Conservation (phyloP, 2,329 filamentous ascomycete species). For the Pseudocercospora pini-densiflorae region DNA sequence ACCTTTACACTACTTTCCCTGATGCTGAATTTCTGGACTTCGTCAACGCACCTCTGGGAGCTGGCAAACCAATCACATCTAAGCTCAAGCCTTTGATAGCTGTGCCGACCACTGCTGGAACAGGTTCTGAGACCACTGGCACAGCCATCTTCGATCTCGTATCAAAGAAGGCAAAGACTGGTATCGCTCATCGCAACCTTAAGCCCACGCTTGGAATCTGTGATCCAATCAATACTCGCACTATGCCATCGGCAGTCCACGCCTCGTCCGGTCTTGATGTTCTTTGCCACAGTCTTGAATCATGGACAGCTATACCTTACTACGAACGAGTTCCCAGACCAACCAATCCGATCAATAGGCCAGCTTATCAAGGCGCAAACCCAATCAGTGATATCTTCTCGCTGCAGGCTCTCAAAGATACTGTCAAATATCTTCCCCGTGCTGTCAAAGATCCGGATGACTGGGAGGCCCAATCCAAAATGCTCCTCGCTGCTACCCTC, state of each 20-base stretch:
- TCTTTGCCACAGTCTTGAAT: conserved; percentile 92
- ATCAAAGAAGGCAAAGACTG: conserved; percentile 88
- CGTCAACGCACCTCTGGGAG: conserved; percentile 92
- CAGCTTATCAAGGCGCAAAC: conserved; percentile 96
- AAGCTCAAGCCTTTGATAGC: conserved; percentile 77
- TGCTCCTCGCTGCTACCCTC: conserved; percentile 92
- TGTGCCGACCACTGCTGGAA: conserved; percentile 83
- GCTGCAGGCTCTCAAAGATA: conserved; percentile 78
- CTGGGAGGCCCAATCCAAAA: conserved; percentile 88
- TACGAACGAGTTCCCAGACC: conserved; percentile 83
- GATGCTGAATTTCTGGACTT: conserved; percentile 97
- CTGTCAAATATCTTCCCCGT: conserved; percentile 89
- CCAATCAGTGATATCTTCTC: conserved; percentile 98
- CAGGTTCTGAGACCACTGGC: conserved; percentile 91
- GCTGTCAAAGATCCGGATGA: conserved; percentile 88
- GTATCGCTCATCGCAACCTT: conserved; percentile 90
- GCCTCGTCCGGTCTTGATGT: conserved; percentile 92
- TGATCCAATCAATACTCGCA: conserved; percentile 85
- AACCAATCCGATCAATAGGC: conserved; percentile 84
- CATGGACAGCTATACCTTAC: conserved; percentile 97
- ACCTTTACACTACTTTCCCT: conserved; percentile 88
- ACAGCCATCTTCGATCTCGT: conserved; percentile 98
- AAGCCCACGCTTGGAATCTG: conserved; percentile 93
- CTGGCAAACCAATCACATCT: conserved; percentile 74
- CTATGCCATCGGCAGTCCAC: conserved; percentile 94